Conservation (phyloP, 768 basidiomycete species). For the Boletus patriciae region DNA sequence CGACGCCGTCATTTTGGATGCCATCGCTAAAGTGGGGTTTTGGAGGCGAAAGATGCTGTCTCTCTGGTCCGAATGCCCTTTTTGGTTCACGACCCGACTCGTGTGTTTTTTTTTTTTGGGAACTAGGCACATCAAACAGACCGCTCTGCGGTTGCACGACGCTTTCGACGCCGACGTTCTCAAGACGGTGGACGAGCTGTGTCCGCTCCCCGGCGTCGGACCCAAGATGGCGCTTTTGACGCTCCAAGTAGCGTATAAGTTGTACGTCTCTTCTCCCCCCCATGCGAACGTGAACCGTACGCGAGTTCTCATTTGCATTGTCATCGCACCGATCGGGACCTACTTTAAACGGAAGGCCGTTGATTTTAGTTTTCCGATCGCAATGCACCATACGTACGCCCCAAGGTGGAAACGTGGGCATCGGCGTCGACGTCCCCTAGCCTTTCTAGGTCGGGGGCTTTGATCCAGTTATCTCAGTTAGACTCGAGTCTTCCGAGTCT, state of each 20-base stretch:
- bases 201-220: constrained; percentile 86
- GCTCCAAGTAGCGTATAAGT: constrained; percentile 80
- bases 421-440: no score
- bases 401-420: no score
- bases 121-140: constrained; percentile 68
- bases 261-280: constrained; percentile 44
- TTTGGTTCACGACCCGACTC: neutral
- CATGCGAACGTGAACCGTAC: no score
- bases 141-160: constrained; percentile 66
- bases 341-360: no score
- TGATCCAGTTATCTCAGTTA: no score
- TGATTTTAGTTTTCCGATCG: no score
- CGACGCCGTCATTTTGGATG: constrained; percentile 60
- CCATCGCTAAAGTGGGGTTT: constrained; percentile 90
- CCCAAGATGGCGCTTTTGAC: constrained; percentile 95
- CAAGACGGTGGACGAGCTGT: constrained; percentile 83
- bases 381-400: no score
- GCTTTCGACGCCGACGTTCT: constrained; percentile 84
- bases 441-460: no score
- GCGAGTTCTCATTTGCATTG: neutral
- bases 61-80: no score
- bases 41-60: constrained; percentile 77
- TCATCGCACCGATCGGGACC: neutral
- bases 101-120: no score
- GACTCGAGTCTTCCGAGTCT: no score